These are phyloP conservation scores for Dryadomyces quercivorus DNA, from an alignment of 2,329 filamentous ascomycete species.

Conservation along the genomic window DNA sequence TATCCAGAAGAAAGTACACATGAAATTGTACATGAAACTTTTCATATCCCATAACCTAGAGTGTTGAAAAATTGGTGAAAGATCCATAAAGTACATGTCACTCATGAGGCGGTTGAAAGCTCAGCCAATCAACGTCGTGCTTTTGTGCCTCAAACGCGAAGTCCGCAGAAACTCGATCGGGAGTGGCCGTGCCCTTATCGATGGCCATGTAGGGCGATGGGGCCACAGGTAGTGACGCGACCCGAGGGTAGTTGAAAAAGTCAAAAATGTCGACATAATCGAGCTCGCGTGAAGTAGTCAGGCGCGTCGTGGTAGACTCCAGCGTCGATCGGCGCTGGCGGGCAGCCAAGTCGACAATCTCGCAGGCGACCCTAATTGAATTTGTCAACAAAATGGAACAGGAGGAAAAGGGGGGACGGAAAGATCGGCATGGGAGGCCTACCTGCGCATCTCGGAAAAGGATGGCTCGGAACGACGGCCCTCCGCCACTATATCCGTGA, in stretches of 20 bases:
- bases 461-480: not conserved
- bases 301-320: constrained; percentile 48
- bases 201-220: not conserved
- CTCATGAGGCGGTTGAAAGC: not conserved
- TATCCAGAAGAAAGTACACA: too few species aligned
- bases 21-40: too few species aligned
- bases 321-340: constrained; percentile 52
- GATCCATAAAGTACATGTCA: not conserved
- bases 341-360: constrained; percentile 79
- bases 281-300: constrained; percentile 66
- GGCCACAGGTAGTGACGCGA: not conserved
- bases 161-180: not conserved
- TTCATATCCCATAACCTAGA: not conserved
- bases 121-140: not conserved
- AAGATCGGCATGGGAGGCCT: not conserved
- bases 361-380: constrained; percentile 56
- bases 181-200: not conserved
- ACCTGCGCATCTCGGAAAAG: not conserved
- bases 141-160: not conserved
- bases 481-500: constrained; percentile 58
- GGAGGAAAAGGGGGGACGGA: not conserved
- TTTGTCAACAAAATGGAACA: not conserved
- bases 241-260: constrained; percentile 78
- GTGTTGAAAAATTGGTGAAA: not conserved
- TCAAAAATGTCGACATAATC: constrained; percentile 89